A percentile compares a stretch with the other conserved stretches of the same genome.
phyloP scores from a whole-genome alignment of 441 rosid species.

The Pelargonium fulgidum region DNA sequence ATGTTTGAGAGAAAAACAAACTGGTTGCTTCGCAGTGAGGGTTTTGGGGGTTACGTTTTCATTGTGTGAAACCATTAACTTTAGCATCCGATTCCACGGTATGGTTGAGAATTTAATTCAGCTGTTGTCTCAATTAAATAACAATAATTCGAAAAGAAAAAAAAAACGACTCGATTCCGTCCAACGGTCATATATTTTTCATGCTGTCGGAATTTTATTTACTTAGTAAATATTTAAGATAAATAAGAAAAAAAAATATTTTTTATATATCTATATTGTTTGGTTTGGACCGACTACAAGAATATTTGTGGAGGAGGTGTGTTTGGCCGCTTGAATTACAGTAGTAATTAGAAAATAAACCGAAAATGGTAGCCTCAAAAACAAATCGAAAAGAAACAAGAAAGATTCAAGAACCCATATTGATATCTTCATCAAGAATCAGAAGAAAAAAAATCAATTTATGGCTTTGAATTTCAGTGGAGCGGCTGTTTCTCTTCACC shows the following conservation, averaged over 20 bases:
- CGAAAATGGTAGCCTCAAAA: background rate
- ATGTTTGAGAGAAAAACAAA: constrained; percentile 13
- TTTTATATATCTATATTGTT: background rate
- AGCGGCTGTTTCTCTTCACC: constrained; percentile 31
- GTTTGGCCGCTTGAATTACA: background rate
- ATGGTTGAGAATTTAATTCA: background rate
- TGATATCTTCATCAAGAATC: too few species aligned
- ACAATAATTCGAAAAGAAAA: constrained; percentile 27
- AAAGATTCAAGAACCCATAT: too few species aligned
- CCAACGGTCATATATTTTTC: constrained; percentile 61
- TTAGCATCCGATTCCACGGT: too few species aligned
- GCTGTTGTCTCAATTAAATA: constrained; percentile 9
- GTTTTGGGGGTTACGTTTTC: background rate
- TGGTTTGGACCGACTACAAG: background rate
- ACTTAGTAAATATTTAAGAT: too few species aligned
- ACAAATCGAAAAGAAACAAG: background rate
- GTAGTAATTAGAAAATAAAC: background rate
- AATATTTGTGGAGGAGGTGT: background rate
- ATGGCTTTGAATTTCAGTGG: constrained; percentile 36
- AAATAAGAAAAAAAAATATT: too few species aligned
- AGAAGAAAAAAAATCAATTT: background rate
- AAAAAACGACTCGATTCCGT: constrained; percentile 31
- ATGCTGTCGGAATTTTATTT: constrained; percentile 27
- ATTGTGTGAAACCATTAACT: too few species aligned
- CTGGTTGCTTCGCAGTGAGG: background rate